Percentiles rank a stretch among this genome's conserved stretches.
phyloP scores from a whole-genome alignment of 306 rosid species.

The Herpetospermum pedunculosum region DNA sequence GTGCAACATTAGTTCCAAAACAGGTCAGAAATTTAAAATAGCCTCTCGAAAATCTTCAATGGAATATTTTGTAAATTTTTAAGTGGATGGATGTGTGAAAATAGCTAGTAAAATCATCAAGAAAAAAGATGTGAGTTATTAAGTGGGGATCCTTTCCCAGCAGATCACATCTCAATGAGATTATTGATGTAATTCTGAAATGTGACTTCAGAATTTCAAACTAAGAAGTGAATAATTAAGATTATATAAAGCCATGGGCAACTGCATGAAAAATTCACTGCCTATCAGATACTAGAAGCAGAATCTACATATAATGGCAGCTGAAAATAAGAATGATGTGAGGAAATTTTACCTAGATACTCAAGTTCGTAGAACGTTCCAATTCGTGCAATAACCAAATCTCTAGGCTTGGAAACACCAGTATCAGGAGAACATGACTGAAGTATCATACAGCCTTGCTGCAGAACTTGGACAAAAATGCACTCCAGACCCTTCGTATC shows the following conservation, averaged over 20 bases:
- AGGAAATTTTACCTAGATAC: conserved; percentile 58
- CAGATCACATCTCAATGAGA: not conserved
- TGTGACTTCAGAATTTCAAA: not conserved
- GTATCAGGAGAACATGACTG: conserved; percentile 68
- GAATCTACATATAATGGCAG: not conserved
- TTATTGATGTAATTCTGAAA: not conserved
- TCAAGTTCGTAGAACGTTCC: conserved; percentile 95
- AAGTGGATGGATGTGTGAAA: not conserved
- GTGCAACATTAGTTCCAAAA: conserved; percentile 12
- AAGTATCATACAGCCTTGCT: conserved; percentile 91
- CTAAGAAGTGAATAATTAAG: not conserved
- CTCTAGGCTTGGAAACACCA: conserved; percentile 74
- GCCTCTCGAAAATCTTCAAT: not conserved
- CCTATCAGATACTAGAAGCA: not conserved
- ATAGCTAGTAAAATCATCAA: not conserved
- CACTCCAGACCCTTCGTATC: conserved; percentile 97
- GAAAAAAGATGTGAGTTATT: not conserved
- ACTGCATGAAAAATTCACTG: not conserved
- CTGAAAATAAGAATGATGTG: not conserved
- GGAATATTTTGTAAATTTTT: not conserved
- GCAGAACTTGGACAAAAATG: conserved; percentile 89
- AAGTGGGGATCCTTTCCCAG: not conserved
- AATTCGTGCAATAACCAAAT: conserved; percentile 88
- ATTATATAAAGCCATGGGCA: not conserved
- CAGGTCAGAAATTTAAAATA: not conserved